Evolutionary conservation across 176 grass and related monocot genomes (phyloP).

Genomic region (Lolium perenne): DNA sequence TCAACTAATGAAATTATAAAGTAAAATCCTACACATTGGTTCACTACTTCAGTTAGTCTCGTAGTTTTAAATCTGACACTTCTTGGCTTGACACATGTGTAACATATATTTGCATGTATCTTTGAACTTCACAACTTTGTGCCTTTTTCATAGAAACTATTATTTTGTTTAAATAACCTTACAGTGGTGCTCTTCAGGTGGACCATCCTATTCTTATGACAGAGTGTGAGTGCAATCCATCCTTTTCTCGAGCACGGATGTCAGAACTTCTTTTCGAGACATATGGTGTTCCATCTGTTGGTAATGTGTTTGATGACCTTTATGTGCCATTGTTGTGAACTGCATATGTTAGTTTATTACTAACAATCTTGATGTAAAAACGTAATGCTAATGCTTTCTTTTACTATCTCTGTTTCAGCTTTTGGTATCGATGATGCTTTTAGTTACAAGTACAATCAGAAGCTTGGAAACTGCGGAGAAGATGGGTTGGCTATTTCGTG

Average conservation of each 20-base stretch:
- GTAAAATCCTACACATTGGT: not conserved
- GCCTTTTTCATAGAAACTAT: constrained; percentile 24
- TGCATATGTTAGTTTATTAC: constrained; percentile 9
- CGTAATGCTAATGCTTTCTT: constrained; percentile 27
- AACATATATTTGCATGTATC: constrained; percentile 13
- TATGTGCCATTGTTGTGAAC: constrained; percentile 39
- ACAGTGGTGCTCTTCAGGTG: constrained; percentile 64
- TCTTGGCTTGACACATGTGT: constrained; percentile 1
- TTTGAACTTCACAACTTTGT: constrained; percentile 24
- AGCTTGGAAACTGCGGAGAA: constrained; percentile 89
- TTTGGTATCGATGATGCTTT: constrained; percentile 90
- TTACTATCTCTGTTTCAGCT: constrained; percentile 52
- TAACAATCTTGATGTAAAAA: not conserved
- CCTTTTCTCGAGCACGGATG: constrained; percentile 92
- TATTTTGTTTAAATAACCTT: constrained; percentile 32
- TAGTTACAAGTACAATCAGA: constrained; percentile 96
- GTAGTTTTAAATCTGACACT: not conserved
- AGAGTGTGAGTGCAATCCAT: constrained; percentile 93
- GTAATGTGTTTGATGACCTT: constrained; percentile 58
- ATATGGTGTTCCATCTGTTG: constrained; percentile 85
- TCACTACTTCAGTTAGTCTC: not conserved
- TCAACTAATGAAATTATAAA: not conserved
- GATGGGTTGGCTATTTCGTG: constrained; percentile 88
- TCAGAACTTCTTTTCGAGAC: constrained; percentile 98
- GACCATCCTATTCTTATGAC: constrained; percentile 98